Percentiles rank a stretch among this genome's conserved stretches.
Evolutionary conservation across 1,284 basidiomycete genomes (phyloP).

Genomic region (Pascua sp.): DNA sequence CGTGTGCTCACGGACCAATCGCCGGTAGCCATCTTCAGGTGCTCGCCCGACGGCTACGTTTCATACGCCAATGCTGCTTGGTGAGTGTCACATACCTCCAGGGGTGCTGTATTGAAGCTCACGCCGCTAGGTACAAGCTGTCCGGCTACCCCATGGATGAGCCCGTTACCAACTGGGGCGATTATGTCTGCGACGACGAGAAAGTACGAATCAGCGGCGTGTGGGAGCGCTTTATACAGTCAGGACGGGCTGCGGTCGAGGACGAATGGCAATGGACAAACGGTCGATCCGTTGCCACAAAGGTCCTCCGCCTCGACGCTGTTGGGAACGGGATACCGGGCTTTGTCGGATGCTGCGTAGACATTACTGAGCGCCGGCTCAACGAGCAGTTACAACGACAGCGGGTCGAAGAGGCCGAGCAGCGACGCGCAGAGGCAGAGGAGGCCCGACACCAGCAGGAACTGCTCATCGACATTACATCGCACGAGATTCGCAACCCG

Average conservation of each 20-base stretch:
- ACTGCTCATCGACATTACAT: slow-evolving; percentile 47
- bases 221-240: slow-evolving; percentile 24
- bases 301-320: slow-evolving; percentile 38
- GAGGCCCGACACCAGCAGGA: slow-evolving; percentile 46
- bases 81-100: slow-evolving; percentile 7
- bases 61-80: slow-evolving; percentile 37
- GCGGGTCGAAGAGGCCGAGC: slow-evolving; percentile 42
- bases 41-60: slow-evolving; percentile 32
- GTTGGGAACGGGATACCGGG: slow-evolving; percentile 35
- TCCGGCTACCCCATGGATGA: slow-evolving; percentile 25
- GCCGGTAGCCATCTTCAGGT: slow-evolving; percentile 44
- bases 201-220: slow-evolving; percentile 17
- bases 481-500: slow-evolving; percentile 41
- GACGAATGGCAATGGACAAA: slow-evolving; percentile 35
- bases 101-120: neutral
- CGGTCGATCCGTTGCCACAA: slow-evolving; percentile 27
- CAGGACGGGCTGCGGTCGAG: slow-evolving; percentile 2
- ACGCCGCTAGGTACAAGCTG: slow-evolving; percentile 29
- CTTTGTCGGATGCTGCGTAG: slow-evolving; percentile 42
- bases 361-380: slow-evolving; percentile 44
- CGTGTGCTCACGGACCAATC: slow-evolving; percentile 39
- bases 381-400: slow-evolving; percentile 40
- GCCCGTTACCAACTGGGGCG: slow-evolving; percentile 31
- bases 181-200: slow-evolving; percentile 23
- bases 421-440: slow-evolving; percentile 43